Base-by-base conservation (phyloP, 2,329 filamentous ascomycete species). In the Trichoderma citrinoviride region DNA sequence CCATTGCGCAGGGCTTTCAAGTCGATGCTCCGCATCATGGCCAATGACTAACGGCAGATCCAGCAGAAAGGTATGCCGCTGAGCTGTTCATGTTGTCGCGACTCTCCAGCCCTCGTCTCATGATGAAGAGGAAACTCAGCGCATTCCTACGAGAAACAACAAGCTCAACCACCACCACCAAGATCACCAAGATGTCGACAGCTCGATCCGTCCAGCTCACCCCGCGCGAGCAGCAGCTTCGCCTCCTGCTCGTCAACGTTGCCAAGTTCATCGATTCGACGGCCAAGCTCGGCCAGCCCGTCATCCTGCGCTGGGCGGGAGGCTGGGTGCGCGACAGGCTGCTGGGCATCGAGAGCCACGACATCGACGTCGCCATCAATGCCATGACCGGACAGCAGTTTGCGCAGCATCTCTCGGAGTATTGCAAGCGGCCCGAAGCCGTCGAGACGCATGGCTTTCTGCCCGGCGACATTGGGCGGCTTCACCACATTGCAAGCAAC, bases 401-500 rank as follows among this genome's bases (percentile, higher is more conserved):
- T 73, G 89, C 88, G n/a, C 76, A 85, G 56, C 83, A 85, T 70
- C 82, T 95, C 75, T 83, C 86, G 68, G 83, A 88, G 68, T 91
- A 90, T 72, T 88, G 92, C 72, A 83, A 85, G 56, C 77, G 81
- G 27, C 80, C 85, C 0, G 83, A 83, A 5, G 87, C 88, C 66
- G 77, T 85, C 12, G 79, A 84, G 58, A 88, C 87, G 72, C 89
- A 93, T 71, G 78, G 77, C 10, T 81, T 89, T 55, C 75, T 75
- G 33, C 73, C 77, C 19, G 83, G 84, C 60, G 88, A 89, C 64
- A 82, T 95, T 61, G 89, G 90, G 5, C 89, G 86, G 68, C 82
- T 97, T 37, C 90, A 97, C 81, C 96, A 92, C 76, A 94, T 97
- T 70, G 89, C 90, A 60, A 90, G 90, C 65, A 98, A 98, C 75